A percentile compares a stretch with the other conserved stretches of the same genome.
phyloP scores from a whole-genome alignment of 2,329 filamentous ascomycete species.

The Trichoderma semiorbis region DNA sequence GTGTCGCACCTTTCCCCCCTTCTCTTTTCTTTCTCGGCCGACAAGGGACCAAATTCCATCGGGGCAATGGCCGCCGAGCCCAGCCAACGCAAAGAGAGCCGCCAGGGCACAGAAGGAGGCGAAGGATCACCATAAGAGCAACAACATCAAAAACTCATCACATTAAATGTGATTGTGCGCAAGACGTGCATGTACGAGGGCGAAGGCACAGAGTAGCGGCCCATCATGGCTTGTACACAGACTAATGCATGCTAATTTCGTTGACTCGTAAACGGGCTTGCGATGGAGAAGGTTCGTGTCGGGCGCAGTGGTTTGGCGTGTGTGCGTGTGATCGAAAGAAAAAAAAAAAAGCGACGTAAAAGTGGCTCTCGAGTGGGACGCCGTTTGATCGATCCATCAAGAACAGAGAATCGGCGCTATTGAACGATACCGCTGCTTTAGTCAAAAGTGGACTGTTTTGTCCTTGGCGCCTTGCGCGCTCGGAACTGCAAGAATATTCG shows the following conservation, averaged over 20 bases:
- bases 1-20: not conserved
- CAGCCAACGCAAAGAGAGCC: not conserved
- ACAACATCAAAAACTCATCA: not conserved
- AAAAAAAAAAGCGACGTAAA: conserved; percentile 5
- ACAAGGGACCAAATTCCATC: not conserved
- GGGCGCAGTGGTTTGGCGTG: not conserved
- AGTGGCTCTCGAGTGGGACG: conserved; percentile 14
- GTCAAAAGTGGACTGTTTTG: conserved; percentile 5
- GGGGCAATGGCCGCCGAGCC: not conserved
- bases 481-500: conserved; percentile 15
- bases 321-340: conserved; percentile 15
- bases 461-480: not conserved
- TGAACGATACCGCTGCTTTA: conserved; percentile 9
- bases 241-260: conserved; percentile 17
- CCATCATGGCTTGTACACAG: not conserved
- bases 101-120: not conserved
- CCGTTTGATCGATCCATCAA: conserved; percentile 12
- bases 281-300: conserved; percentile 12
- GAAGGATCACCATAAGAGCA: not conserved
- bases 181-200: not conserved
- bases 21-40: not conserved
- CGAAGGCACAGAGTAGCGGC: not conserved
- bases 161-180: not conserved
- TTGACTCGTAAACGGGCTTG: conserved; percentile 14
- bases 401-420: conserved; percentile 12